Evolutionary conservation across 306 rosid genomes (phyloP).

Genomic region (Begonia fuchsioides): DNA sequence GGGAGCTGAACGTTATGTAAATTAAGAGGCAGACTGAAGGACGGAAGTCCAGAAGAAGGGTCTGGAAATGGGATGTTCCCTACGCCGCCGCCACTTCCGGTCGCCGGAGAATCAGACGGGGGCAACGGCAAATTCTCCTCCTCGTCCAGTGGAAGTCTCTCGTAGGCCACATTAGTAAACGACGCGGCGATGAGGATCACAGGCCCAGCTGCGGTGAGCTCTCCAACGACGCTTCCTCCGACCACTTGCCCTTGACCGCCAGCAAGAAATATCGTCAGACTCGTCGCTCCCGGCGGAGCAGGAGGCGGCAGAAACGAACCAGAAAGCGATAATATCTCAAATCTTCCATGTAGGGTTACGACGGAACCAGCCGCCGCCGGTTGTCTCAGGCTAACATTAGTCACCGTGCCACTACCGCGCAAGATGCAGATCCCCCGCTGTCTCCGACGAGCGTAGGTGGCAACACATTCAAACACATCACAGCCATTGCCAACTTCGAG

Average conservation of each 20-base stretch:
- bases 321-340: slow-evolving; percentile 67
- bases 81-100: slow-evolving; percentile 14
- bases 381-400: slow-evolving; percentile 62
- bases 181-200: slow-evolving; percentile 76
- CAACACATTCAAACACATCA: slow-evolving; percentile 68
- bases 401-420: slow-evolving; percentile 72
- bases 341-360: slow-evolving; percentile 67
- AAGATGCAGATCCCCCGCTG: slow-evolving; percentile 92
- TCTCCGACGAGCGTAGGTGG: slow-evolving; percentile 65
- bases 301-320: slow-evolving; percentile 90
- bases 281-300: slow-evolving; percentile 84
- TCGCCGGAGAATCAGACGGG: slow-evolving; percentile 21
- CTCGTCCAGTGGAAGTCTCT: slow-evolving; percentile 64
- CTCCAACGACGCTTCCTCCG: slow-evolving; percentile 84
- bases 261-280: slow-evolving; percentile 48
- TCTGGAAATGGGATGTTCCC: slow-evolving; percentile 35
- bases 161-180: slow-evolving; percentile 80
- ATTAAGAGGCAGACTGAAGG: slow-evolving; percentile 67
- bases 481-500: slow-evolving; percentile 67
- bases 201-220: slow-evolving; percentile 67
- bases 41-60: slow-evolving; percentile 60
- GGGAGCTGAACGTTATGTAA: slow-evolving; percentile 83
- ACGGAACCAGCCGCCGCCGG: slow-evolving; percentile 53
- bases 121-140: slow-evolving; percentile 47
- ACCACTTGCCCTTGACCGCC: slow-evolving; percentile 89